phyloP scores from a whole-genome alignment of 345 rosid genomes.

The Fremontodendron californicum region DNA sequence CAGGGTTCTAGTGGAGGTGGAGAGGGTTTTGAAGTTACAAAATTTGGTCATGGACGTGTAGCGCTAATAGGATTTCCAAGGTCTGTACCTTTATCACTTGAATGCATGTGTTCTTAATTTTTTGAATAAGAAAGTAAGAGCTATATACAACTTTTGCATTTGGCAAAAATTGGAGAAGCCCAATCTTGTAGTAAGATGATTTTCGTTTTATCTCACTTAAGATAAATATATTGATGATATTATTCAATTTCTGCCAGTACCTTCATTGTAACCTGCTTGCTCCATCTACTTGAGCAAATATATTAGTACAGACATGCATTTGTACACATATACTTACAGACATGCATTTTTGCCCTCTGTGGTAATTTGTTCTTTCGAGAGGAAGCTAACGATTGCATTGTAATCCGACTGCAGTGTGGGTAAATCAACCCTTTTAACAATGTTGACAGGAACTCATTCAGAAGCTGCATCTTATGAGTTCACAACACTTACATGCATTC shows the following conservation, averaged over 20 bases:
- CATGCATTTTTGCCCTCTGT: not conserved
- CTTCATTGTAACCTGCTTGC: not conserved
- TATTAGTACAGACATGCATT: not conserved
- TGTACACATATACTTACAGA: too few relatives aligned
- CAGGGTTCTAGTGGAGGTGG: conserved; percentile 98
- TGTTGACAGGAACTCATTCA: conserved; percentile 96
- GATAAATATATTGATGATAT: not conserved
- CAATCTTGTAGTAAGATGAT: not conserved
- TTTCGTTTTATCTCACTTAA: not conserved
- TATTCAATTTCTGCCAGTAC: not conserved
- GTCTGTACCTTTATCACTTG: conserved; percentile 31
- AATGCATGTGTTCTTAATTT: not conserved
- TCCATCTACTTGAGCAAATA: not conserved
- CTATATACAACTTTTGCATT: not conserved
- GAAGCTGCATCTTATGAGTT: conserved; percentile 99
- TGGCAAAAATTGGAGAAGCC: not conserved
- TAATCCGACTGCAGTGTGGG: conserved; percentile 66
- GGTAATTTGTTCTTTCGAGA: not conserved
- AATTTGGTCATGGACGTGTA: conserved; percentile 97
- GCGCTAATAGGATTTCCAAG: conserved; percentile 97
- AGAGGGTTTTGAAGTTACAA: conserved; percentile 98
- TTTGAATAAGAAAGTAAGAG: not conserved
- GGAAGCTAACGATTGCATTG: conserved; percentile 9
- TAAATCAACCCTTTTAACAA: conserved; percentile 92
- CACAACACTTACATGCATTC: conserved; percentile 94